Base-by-base conservation (phyloP, 164 flowering plant species). In the Taxillus chinensis region DNA sequence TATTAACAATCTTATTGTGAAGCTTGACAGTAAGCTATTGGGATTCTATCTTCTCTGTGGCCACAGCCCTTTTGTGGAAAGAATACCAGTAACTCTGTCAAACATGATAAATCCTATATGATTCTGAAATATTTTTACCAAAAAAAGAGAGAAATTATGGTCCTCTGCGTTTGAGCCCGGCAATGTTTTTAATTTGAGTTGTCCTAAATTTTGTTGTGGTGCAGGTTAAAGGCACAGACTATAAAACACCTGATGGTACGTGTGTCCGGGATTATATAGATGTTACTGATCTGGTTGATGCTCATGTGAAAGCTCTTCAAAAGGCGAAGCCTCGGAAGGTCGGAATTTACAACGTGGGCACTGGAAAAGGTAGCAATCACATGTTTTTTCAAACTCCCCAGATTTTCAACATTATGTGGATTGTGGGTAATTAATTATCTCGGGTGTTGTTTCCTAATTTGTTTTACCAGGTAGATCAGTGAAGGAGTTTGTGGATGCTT, bases 271-370 rank as follows among this genome's bases (percentile, higher is more conserved):
- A 93, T 68, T 93, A 93, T 63, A 93, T 93, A 27, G 99, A 93
- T 70, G 96, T 93, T 41, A 90, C 95, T 12, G 99, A 93, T 75
- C 76, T 93, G 13, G 97, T 93, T 63, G 97, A 90, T 79, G 97
- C 99, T 58, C 99, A 93, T 64, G 99, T 93, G n/a, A 93, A 89
- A 79, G 99, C 99, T 53, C 95, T 93, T 52, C 82, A 77, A 61
- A 86, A 84, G 73, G 95, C 95, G 59, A 68, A 39, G 53, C 88
- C 86, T 2, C 64, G 75, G 15, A 83, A 90, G 68, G 93, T 93
- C 50, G 99, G 99, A 62, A 93, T 93, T 62, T 93, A 87, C 78
- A 93, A 93, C 72, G 97, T 93, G 39, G 99, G 99, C 64, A 93
- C 99, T 7, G 97, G 99, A 70, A 83, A 72, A 86, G 99, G 99